Conservation (phyloP, 1,284 basidiomycete species). For the Tetrapyrgos nigripes region DNA sequence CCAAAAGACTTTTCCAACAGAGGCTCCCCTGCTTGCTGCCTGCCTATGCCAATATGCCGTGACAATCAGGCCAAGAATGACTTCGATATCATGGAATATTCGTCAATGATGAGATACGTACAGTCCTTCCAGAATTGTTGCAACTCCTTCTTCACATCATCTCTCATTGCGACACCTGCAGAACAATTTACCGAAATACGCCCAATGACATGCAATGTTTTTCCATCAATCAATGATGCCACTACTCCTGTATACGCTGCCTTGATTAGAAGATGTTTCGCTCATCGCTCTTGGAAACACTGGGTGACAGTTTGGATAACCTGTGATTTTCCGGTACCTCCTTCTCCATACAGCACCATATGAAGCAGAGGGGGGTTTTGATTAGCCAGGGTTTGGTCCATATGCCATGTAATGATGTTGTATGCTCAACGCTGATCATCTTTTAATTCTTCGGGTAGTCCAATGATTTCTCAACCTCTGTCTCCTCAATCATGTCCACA, state of each 20-base stretch:
- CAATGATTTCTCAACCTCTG: no score
- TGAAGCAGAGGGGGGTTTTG: conserved; percentile 27
- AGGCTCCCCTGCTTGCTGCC: background rate
- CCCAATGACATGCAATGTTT: conserved; percentile 12
- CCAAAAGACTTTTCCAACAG: conserved; percentile 37
- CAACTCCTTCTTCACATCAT: conserved; percentile 14
- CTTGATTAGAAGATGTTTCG: conserved; percentile 27
- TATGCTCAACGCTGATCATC: conserved; percentile 31
- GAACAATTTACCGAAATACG: background rate
- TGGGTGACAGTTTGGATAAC: conserved; percentile 40
- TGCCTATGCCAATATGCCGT: conserved; percentile 22
- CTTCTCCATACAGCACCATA: conserved; percentile 41
- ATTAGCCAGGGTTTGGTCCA: conserved; percentile 24
- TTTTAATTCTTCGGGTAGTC: conserved; percentile 16
- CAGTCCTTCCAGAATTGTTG: conserved; percentile 23
- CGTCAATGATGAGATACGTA: conserved; percentile 40
- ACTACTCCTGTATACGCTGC: conserved; percentile 42
- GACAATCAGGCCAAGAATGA: conserved; percentile 30
- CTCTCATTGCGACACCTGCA: background rate
- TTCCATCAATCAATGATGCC: conserved; percentile 38
- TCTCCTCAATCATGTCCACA: no score
- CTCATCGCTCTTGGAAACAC: conserved; percentile 23
- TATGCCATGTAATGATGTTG: conserved; percentile 36
- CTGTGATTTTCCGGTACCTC: conserved; percentile 44
- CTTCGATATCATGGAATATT: conserved; percentile 39